Evolutionary conservation across 371 early-diverging fungal species (phyloP).

Genomic region (Blakeslea trispora): DNA sequence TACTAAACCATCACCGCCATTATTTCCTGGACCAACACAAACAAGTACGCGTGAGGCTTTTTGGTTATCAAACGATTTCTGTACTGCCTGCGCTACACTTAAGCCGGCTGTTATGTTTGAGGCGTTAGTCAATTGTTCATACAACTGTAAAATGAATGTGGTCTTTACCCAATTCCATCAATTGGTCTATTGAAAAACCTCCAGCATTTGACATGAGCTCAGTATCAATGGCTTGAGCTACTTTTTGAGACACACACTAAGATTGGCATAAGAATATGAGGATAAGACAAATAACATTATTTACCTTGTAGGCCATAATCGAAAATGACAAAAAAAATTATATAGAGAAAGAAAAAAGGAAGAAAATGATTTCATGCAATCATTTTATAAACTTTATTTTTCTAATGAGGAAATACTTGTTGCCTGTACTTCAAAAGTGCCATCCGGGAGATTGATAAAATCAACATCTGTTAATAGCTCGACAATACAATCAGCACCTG

Average conservation of each 20-base stretch:
- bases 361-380: not conserved
- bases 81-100: slow-evolving; percentile 87
- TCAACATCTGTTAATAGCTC: slow-evolving; percentile 52
- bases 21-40: slow-evolving; percentile 88
- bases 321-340: not conserved
- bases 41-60: slow-evolving; percentile 63
- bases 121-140: no score
- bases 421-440: slow-evolving; percentile 21
- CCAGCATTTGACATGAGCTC: slow-evolving; percentile 83
- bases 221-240: slow-evolving; percentile 79
- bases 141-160: no score
- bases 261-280: not conserved
- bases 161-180: slow-evolving; percentile 75
- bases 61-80: slow-evolving; percentile 61
- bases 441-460: slow-evolving; percentile 29
- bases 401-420: not conserved
- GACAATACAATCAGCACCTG: slow-evolving; percentile 57
- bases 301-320: not conserved
- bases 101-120: slow-evolving; percentile 67
- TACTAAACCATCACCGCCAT: slow-evolving; percentile 95
- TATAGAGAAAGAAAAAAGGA: not conserved
- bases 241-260: slow-evolving; percentile 75
- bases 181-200: slow-evolving; percentile 86
- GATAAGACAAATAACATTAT: not conserved
- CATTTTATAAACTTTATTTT: not conserved